Base-by-base conservation (phyloP, 2,329 filamentous ascomycete species). In the Apiospora pterosperma region DNA sequence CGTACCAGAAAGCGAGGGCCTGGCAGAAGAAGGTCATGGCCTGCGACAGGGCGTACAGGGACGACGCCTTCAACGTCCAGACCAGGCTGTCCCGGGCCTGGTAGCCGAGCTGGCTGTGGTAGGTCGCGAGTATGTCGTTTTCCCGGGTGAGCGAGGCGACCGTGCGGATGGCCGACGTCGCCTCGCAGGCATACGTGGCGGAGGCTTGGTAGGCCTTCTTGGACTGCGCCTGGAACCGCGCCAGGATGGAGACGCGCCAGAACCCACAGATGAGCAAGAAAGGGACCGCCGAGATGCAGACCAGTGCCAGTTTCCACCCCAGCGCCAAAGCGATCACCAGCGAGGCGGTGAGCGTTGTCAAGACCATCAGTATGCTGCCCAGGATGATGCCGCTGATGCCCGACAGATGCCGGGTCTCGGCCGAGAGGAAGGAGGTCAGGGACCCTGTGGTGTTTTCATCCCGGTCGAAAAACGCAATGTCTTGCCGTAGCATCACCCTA, bases 1-100 rank as follows among this genome's bases (percentile, higher is more conserved):
- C 93, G 72, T 95, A 97, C 92, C 92, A 97, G 81, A 97, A 97
- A 2, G 91, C 93, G 5, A 97, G 86, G 0, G 93, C 93, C 66
- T 95, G 89, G 69, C 90, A 92, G 60, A 93, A 83, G 79, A 97
- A 96, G 67, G 92, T 87, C 64, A 96, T 80, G 0, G 91, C 93
- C 78, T 97, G 94, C 0, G 92, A 92, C 2, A 89, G 85, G 0
- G 94, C 93, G 74, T 96, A 98, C 5, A 97, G 86, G 1, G 84
- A 75, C 7, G 92, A 94, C 0, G 92, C 92, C 71, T 88, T 90
- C 65, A 93, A 76, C 39, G 97, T 86, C 0, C 92, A 96, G 19
- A 84, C 82, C 14, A 59, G 19, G 19, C 55, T 59, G 19, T n/a
- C 55, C 1, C 55, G 55, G 19, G 31, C 31, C 25, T 59, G 55